Percentiles rank a stretch among this genome's conserved stretches.
These are phyloP conservation scores for Gossypium thurberi DNA, from an alignment of 345 rosid species.

Conservation along the genomic window DNA sequence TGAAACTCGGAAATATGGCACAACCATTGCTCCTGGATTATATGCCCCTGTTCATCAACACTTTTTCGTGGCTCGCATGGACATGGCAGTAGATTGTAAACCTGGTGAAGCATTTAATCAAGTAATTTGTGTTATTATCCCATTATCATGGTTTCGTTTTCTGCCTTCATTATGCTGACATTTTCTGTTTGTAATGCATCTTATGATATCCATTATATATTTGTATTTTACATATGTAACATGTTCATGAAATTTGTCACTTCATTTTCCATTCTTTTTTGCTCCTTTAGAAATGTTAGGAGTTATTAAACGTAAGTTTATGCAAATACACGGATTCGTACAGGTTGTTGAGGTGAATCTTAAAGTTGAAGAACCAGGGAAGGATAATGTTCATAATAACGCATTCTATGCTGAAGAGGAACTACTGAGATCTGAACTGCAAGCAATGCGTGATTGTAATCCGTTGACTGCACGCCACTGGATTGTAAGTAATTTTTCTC, in stretches of 20 bases:
- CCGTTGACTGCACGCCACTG: constrained; percentile 68
- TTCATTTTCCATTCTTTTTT: not conserved
- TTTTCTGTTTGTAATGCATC: not conserved
- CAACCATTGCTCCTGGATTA: constrained; percentile 70
- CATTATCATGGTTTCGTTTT: not conserved
- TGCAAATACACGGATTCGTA: not conserved
- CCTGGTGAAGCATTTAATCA: constrained; percentile 69
- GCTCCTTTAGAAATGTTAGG: not conserved
- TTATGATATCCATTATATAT: not conserved
- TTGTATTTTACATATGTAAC: no score
- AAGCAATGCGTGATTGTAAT: constrained; percentile 70
- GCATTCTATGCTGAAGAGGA: constrained; percentile 77
- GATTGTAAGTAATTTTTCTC: constrained; percentile 45
- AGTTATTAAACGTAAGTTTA: not conserved
- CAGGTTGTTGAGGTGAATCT: constrained; percentile 69
- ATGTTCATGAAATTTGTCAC: constrained; percentile 1
- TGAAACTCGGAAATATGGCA: constrained; percentile 64
- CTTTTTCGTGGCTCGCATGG: constrained; percentile 72
- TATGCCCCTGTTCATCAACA: constrained; percentile 82
- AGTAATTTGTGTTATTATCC: constrained; percentile 19
- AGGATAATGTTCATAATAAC: constrained; percentile 58
- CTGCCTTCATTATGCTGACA: not conserved
- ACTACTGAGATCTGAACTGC: constrained; percentile 48
- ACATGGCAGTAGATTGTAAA: constrained; percentile 73
- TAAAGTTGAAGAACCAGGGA: constrained; percentile 67